phyloP scores from a whole-genome alignment of 2,329 filamentous ascomycete species.

The Botrytis squamosa region DNA sequence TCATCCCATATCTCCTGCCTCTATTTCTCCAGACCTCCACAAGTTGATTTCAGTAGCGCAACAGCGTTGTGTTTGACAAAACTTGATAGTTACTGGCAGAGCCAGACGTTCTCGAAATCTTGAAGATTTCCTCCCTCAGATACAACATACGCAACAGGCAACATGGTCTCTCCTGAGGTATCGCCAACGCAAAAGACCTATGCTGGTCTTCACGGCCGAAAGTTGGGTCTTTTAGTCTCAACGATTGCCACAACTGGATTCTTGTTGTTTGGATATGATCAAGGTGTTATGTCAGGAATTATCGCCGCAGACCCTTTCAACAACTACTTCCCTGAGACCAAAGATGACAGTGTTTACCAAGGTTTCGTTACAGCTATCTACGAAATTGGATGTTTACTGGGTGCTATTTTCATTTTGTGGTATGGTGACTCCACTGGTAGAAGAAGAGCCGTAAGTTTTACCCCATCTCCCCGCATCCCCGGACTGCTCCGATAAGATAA shows the following conservation, averaged over 20 bases:
- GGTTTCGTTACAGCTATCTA: conserved; percentile 58
- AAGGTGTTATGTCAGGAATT: conserved; percentile 79
- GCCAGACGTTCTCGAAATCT: conserved; percentile 14
- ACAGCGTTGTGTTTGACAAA: conserved; percentile 15
- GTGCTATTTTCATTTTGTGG: conserved; percentile 48
- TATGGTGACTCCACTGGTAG: conserved; percentile 57
- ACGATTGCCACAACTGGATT: conserved; percentile 74
- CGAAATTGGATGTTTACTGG: conserved; percentile 54
- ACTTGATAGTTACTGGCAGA: conserved; percentile 17
- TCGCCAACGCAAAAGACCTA: conserved; percentile 24
- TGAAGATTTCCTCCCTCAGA: conserved; percentile 11
- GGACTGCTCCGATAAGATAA: conserved; percentile 45
- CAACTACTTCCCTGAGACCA: conserved; percentile 78
- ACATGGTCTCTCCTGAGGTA: conserved; percentile 8
- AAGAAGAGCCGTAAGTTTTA: conserved; percentile 51
- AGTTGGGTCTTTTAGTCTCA: conserved; percentile 68
- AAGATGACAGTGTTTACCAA: conserved; percentile 36
- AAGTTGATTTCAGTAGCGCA: conserved; percentile 14
- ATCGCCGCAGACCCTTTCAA: conserved; percentile 70
- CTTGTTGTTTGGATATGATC: conserved; percentile 85
- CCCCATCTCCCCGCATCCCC: conserved; percentile 1
- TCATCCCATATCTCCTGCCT: conserved; percentile 5
- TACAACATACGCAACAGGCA: background rate
- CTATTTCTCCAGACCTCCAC: conserved; percentile 8
- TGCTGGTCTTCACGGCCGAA: conserved; percentile 64